phyloP scores from a whole-genome alignment of 2,329 filamentous ascomycete genomes.

The Gaeumannomyces tritici region DNA sequence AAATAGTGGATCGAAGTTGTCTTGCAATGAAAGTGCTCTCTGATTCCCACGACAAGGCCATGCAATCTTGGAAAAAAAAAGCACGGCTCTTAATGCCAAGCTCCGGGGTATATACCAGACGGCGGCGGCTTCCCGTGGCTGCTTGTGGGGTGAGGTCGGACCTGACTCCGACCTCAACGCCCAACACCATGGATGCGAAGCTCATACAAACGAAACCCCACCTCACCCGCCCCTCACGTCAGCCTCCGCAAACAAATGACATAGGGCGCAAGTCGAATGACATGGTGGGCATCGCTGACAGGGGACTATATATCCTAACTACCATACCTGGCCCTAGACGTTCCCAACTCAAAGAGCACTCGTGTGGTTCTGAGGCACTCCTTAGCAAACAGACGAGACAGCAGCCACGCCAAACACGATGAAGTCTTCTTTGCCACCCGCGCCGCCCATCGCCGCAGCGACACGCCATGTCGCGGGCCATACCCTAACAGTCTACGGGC shows the following conservation, averaged over 20 bases:
- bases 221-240: not conserved
- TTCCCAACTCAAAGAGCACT: not conserved
- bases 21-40: too few relatives aligned
- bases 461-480: constrained; percentile 70
- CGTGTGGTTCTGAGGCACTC: not conserved
- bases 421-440: constrained; percentile 20
- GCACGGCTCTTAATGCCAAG: not conserved
- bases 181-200: too few relatives aligned
- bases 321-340: too few relatives aligned
- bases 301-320: not conserved
- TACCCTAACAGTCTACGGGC: constrained; percentile 69
- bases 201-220: not conserved
- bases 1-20: too few relatives aligned
- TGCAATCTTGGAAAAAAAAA: too few relatives aligned
- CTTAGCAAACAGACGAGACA: not conserved
- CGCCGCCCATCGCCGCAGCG: constrained; percentile 48
- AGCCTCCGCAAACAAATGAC: too few relatives aligned
- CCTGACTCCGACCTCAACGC: not conserved
- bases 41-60: not conserved
- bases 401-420: constrained; percentile 5
- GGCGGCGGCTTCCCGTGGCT: not conserved
- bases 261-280: not conserved
- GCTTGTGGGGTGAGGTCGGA: not conserved
- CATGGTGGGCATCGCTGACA: not conserved
- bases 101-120: not conserved